Evolutionary conservation across 2,329 filamentous ascomycete species (phyloP), one percentile per base, ranked within the genome.

Genomic region (Blastomyces percursus): DNA sequence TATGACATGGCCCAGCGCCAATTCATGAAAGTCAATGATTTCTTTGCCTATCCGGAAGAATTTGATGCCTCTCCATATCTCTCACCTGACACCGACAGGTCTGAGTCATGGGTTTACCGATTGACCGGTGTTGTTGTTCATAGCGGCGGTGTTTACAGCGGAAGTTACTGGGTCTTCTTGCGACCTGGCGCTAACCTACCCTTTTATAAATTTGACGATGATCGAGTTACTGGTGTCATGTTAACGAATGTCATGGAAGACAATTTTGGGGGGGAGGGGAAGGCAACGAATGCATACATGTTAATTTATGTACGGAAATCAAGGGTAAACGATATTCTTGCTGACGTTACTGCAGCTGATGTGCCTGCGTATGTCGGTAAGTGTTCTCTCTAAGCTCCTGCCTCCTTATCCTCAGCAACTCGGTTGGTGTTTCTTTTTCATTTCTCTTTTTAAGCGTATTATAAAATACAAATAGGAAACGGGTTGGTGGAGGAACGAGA

Each of bases 1-100:
- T 59, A 59, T 59, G 40, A 63, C 60, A 40, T 63, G 56, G 3
- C 46, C 24, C 30, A 58, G 62, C 60, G 60, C 63, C 62, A 63
- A 21, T 16, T 62, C 12, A 11, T 46, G 52, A 61, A 61, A 54
- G 42, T 55, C 54, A 70, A 71, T 60, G 69, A 71, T 63, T 62
- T 67, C 59, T 69, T 70, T 40, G 68, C 70, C 59, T 71, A 71
- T 62, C 70, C 70, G 11, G 68, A 70, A 30, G 67, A 71, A 58
- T 71, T 70, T 52, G 69, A 71, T 59, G 59, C 50, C 14, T 52
- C 59, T 30, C 46, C 59, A 16, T 64, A 64, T 46, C 54, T 64
- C 16, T 64, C 62, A 44, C 14, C 42, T 7, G 42, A 62, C 11
- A 24, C 62, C 4, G 50, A 64, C 19, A 55, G 1, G 38, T 64